These are phyloP conservation scores for Polygonum aviculare DNA, from an alignment of 148 eudicot species.

Conservation along the genomic window DNA sequence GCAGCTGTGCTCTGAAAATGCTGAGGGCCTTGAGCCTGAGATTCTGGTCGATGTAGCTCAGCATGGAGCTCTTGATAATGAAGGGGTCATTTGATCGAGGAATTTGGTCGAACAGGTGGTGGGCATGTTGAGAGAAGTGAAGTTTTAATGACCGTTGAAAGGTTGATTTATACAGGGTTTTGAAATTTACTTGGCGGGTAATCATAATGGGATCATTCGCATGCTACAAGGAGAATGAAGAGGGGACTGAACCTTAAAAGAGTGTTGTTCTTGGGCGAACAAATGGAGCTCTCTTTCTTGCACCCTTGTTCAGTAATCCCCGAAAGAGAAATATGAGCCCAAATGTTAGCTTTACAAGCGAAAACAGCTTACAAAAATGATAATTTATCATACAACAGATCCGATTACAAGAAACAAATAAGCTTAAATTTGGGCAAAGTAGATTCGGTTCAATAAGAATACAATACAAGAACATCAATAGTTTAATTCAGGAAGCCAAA, in stretches of 20 bases:
- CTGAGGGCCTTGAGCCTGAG: slow-evolving; percentile 36
- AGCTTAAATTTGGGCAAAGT: background rate
- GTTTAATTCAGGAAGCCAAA: no score
- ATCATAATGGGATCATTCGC: slow-evolving; percentile 21
- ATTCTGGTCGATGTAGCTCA: slow-evolving; percentile 31
- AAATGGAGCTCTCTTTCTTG: background rate
- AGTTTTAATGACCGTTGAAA: slow-evolving; percentile 10
- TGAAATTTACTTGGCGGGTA: slow-evolving; percentile 33
- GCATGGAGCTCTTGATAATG: slow-evolving; percentile 39
- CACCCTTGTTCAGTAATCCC: background rate
- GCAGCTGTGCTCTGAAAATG: slow-evolving; percentile 32
- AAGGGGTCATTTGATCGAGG: slow-evolving; percentile 25
- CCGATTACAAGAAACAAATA: background rate
- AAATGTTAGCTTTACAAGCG: no score
- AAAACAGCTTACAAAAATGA: background rate
- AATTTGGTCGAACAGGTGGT: slow-evolving; percentile 52
- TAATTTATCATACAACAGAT: background rate
- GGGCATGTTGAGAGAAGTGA: slow-evolving; percentile 34
- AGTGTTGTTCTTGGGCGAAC: background rate
- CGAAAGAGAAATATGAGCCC: no score
- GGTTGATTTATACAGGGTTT: slow-evolving; percentile 18
- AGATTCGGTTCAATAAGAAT: background rate
- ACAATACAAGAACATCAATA: no score
- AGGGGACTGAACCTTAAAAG: no score
- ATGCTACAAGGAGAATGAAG: background rate